Conservation (phyloP, 176 grass and related monocot species). For the Musa troglodytarum region DNA sequence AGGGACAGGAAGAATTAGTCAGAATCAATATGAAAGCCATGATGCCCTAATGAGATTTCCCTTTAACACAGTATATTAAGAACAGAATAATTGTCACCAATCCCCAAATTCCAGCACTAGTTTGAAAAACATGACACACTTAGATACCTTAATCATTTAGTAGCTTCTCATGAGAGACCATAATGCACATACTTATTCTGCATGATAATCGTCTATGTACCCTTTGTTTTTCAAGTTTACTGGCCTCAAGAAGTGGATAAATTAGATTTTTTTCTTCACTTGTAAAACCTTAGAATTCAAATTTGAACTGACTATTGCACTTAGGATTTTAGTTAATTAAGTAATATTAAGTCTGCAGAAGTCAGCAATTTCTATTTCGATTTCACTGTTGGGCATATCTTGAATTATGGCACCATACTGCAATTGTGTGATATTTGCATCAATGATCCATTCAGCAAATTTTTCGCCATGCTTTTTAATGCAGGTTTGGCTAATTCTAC, state of each 20-base stretch:
- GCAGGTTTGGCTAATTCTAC: slow-evolving; percentile 1
- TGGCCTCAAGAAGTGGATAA: not conserved
- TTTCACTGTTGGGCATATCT: not conserved
- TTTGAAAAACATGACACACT: not conserved
- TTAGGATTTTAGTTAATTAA: not conserved
- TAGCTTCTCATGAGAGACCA: not conserved
- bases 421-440: not conserved
- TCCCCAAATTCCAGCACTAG: not conserved
- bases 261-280: not conserved
- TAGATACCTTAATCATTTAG: not conserved
- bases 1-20: no score
- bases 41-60: not conserved
- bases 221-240: not conserved
- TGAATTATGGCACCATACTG: not conserved
- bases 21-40: not conserved
- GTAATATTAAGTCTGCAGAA: not conserved
- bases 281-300: not conserved
- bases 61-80: not conserved
- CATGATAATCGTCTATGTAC: not conserved
- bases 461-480: not conserved
- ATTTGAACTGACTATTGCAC: not conserved
- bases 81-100: not conserved
- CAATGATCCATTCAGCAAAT: not conserved
- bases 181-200: not conserved
- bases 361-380: not conserved